Evolutionary conservation across 805 yeast genomes (phyloP).

Genomic region (Suhomyces emberorum): DNA sequence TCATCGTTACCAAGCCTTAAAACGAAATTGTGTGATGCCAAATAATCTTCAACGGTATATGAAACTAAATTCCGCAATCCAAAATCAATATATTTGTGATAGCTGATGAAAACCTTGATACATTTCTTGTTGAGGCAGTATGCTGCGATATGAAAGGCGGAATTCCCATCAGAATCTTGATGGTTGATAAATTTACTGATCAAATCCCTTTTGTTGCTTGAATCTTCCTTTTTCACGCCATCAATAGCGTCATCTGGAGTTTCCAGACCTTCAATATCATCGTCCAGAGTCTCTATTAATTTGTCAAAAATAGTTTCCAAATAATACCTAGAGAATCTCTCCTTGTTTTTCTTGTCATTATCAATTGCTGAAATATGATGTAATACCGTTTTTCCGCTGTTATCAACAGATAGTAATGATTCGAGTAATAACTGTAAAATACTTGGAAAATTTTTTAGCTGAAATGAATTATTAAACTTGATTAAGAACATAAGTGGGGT

Average conservation of each 20-base stretch:
- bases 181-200: slow-evolving; percentile 64
- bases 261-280: slow-evolving; percentile 7
- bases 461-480: slow-evolving; percentile 38
- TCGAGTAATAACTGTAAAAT: slow-evolving; percentile 35
- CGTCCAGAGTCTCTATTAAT: slow-evolving; percentile 28
- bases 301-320: slow-evolving; percentile 36
- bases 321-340: slow-evolving; percentile 37
- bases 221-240: slow-evolving; percentile 17
- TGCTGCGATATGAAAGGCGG: slow-evolving; percentile 90
- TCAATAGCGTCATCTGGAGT: slow-evolving; percentile 8
- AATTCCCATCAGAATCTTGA: slow-evolving; percentile 92
- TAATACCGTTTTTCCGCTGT: slow-evolving; percentile 37
- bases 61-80: slow-evolving; percentile 23
- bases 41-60: slow-evolving; percentile 25
- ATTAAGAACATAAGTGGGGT: slow-evolving; percentile 62
- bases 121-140: slow-evolving; percentile 21
- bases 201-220: slow-evolving; percentile 10
- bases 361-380: slow-evolving; percentile 39
- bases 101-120: slow-evolving; percentile 21
- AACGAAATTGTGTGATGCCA: slow-evolving; percentile 26
- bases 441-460: slow-evolving; percentile 34
- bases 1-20: slow-evolving; percentile 17
- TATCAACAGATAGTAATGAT: slow-evolving; percentile 36
- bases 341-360: slow-evolving; percentile 27
- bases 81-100: slow-evolving; percentile 24